These are phyloP conservation scores for Yamadazyma akitaensis DNA, from an alignment of 805 yeast genomes.

Conservation along the genomic window DNA sequence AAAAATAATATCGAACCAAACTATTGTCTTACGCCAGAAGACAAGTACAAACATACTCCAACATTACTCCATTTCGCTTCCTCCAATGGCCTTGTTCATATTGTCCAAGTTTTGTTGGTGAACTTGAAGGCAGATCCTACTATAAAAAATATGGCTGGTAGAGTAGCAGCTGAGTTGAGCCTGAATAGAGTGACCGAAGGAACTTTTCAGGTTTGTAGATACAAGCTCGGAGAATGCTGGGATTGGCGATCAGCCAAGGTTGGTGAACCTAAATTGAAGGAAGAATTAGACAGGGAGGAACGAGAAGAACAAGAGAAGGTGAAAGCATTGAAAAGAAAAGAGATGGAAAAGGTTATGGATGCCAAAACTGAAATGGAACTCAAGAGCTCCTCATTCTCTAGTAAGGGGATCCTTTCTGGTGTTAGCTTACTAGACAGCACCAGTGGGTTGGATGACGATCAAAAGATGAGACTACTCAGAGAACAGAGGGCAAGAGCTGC, in stretches of 20 bases:
- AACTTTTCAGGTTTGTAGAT: constrained; percentile 67
- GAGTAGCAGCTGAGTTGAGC: constrained; percentile 68
- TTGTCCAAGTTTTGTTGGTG: constrained; percentile 60
- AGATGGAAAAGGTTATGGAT: constrained; percentile 44
- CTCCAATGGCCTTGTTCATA: constrained; percentile 59
- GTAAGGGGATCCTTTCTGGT: constrained; percentile 32
- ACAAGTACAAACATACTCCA: constrained; percentile 55
- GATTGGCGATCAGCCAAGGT: constrained; percentile 72
- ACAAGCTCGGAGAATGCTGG: constrained; percentile 66
- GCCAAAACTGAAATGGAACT: constrained; percentile 39
- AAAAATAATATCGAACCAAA: constrained; percentile 55
- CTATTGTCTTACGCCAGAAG: constrained; percentile 52
- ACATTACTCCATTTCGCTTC: constrained; percentile 80
- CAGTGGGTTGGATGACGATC: constrained; percentile 68
- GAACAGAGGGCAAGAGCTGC: constrained; percentile 97
- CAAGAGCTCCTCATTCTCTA: constrained; percentile 27
- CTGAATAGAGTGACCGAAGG: constrained; percentile 42
- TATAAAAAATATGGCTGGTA: constrained; percentile 47
- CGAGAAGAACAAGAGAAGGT: constrained; percentile 34
- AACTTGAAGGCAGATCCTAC: constrained; percentile 73
- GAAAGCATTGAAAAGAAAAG: constrained; percentile 35
- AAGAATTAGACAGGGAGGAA: constrained; percentile 47
- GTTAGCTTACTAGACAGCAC: constrained; percentile 41
- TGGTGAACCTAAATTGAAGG: constrained; percentile 56
- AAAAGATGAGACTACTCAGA: constrained; percentile 75